Conservation (phyloP, 345 rosid genomes). For the Moringa oleifera region DNA sequence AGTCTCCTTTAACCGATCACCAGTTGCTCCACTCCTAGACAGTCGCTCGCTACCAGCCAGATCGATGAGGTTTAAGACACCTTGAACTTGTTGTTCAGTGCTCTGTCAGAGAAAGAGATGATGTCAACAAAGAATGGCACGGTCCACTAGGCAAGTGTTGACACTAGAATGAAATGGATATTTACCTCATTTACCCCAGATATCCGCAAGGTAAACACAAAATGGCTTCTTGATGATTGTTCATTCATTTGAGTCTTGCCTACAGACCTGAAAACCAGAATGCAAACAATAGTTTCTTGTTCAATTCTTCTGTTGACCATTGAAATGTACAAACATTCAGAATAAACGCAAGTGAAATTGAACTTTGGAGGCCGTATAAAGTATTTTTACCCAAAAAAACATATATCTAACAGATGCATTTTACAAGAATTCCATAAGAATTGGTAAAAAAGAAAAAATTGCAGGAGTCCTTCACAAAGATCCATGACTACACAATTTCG, state of each 20-base stretch:
- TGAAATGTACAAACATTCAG: too few relatives aligned
- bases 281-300: not conserved
- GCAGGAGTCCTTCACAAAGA: too few relatives aligned
- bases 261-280: slow-evolving; percentile 51
- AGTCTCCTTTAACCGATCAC: slow-evolving; percentile 90
- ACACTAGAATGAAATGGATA: not conserved
- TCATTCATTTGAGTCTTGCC: slow-evolving; percentile 93
- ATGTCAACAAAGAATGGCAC: slow-evolving; percentile 7
- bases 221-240: slow-evolving; percentile 75
- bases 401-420: too few relatives aligned
- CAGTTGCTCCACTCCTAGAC: slow-evolving; percentile 86
- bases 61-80: slow-evolving; percentile 84
- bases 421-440: too few relatives aligned
- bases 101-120: slow-evolving; percentile 33
- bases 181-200: slow-evolving; percentile 79
- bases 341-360: not conserved
- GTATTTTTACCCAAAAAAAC: not conserved
- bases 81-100: slow-evolving; percentile 94
- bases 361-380: not conserved
- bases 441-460: too few relatives aligned
- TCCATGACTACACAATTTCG: not conserved
- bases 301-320: not conserved
- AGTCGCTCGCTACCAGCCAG: slow-evolving; percentile 97
- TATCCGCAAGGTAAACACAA: slow-evolving; percentile 82
- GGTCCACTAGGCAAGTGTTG: too few relatives aligned